phyloP scores from a whole-genome alignment of 768 basidiomycete species.

The Sutorius australiensis region DNA sequence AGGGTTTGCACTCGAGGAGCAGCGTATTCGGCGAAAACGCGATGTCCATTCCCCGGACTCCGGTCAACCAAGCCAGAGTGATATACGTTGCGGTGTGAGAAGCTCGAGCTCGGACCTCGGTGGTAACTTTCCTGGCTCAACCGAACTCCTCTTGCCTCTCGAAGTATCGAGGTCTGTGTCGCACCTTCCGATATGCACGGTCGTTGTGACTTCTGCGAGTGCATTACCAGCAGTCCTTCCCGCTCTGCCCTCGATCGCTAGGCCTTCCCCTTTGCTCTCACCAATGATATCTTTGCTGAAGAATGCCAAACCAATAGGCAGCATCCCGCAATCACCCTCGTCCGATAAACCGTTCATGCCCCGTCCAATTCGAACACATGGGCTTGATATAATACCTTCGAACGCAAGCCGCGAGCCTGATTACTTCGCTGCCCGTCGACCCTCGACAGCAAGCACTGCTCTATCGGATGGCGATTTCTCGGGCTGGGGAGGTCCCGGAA shows the following conservation, averaged over 20 bases:
- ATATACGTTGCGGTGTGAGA: constrained; percentile 23
- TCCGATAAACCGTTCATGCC: constrained; percentile 30
- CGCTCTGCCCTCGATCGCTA: constrained; percentile 38
- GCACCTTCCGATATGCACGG: constrained; percentile 29
- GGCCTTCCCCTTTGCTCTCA: constrained; percentile 54
- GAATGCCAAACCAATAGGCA: constrained; percentile 26
- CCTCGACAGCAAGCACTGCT: constrained; percentile 39
- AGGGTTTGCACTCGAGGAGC: constrained; percentile 71
- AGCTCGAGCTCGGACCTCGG: constrained; percentile 26
- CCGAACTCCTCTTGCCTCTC: constrained; percentile 27
- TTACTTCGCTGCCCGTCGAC: constrained; percentile 51
- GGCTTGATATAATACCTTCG: constrained; percentile 36
- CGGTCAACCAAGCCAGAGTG: constrained; percentile 12
- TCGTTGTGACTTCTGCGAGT: constrained; percentile 58
- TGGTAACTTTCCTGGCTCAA: constrained; percentile 12
- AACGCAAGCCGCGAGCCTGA: constrained; percentile 39
- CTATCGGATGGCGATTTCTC: constrained; percentile 52
- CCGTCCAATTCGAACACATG: constrained; percentile 41
- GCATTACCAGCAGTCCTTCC: constrained; percentile 67
- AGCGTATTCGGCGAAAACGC: constrained; percentile 39
- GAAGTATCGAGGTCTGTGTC: constrained; percentile 27
- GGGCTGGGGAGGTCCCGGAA: constrained; percentile 37
- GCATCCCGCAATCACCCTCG: constrained; percentile 45
- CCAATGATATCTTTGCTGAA: constrained; percentile 56
- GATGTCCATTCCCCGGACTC: constrained; percentile 23